These are phyloP conservation scores for Breviolum minutum DNA, from an alignment of 73 alveolate genomes.

Conservation along the genomic window DNA sequence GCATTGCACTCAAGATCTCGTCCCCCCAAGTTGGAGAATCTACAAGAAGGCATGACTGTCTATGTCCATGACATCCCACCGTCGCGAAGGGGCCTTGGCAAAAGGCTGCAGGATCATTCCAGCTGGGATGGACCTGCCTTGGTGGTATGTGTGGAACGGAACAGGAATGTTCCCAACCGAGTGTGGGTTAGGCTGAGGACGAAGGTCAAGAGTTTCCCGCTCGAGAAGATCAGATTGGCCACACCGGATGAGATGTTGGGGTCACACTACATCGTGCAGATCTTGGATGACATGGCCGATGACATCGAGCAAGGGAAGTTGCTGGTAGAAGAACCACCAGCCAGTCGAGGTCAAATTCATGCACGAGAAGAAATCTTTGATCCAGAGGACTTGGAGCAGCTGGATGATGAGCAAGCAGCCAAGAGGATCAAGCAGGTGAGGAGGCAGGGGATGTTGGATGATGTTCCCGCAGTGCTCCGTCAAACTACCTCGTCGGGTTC, in stretches of 20 bases:
- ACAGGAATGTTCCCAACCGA: neutral
- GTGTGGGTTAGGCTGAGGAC: neutral
- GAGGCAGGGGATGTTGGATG: neutral
- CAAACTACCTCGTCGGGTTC: too few species aligned
- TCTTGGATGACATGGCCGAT: neutral
- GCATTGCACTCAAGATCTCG: neutral
- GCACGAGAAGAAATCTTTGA: neutral
- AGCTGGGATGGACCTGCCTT: constrained; percentile 28
- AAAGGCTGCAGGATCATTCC: neutral
- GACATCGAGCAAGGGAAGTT: neutral
- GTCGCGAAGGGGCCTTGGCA: neutral
- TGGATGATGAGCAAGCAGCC: neutral
- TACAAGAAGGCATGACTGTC: neutral
- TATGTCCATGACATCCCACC: neutral
- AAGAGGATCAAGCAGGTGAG: neutral
- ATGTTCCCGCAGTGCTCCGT: neutral
- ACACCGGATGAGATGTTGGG: neutral
- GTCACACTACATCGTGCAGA: neutral
- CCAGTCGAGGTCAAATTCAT: neutral
- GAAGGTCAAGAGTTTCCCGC: neutral
- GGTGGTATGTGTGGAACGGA: constrained; percentile 32
- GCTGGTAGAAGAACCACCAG: neutral
- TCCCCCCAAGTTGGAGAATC: neutral
- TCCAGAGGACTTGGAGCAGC: neutral
- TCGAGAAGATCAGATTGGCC: neutral